Base-by-base conservation (phyloP, 345 rosid genomes). In the Crucihimalaya himalaica region DNA sequence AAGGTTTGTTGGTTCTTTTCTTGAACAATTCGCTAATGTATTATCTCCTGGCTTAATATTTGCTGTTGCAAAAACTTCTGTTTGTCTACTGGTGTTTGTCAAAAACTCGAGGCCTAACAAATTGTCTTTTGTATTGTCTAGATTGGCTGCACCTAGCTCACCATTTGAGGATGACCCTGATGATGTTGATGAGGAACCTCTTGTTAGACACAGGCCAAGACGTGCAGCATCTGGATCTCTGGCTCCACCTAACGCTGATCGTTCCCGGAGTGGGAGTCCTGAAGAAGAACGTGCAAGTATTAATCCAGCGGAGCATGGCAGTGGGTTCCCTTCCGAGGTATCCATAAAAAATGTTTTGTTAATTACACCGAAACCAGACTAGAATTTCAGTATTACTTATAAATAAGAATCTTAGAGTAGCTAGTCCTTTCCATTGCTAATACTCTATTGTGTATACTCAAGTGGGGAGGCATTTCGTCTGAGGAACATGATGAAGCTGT, bases 401-500 rank as follows among this genome's bases (percentile, higher is more conserved):
- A 6, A 4, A 31, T 35, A 25, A 52, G 47, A 42, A 31, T 67
- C 64, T 65, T 57, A 64, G 50, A 72, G 37, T 19, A 66, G 51
- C 42, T 78, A 27, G 12, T 71, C 20, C 23, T 31, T 14, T 13
- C 55, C 48, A 13, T 56, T 56, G 48, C 51, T 71, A 67, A 66
- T 50, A 51, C 63, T 21, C n/a, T 29, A 18, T 74, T 52, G 35
- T 72, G 42, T 57, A 40, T 80, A 52, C 28, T 73, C 66, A 71
- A 95, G 99, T 96, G 99, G 98, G 99, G 99, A 73, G 97, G 98
- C 86, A 89, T 96, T 64, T 96, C 99, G 52, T 90, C 99, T 1
- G 88, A 81, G 88, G 99, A 96, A 78, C 99, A 92, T 77, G 99
- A 92, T 83, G 99, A 96, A 74, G 98, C 99, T 47, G 98, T 96